These are phyloP conservation scores for Geosmithia putterillii DNA, from an alignment of 2,329 filamentous ascomycete genomes.

Conservation along the genomic window DNA sequence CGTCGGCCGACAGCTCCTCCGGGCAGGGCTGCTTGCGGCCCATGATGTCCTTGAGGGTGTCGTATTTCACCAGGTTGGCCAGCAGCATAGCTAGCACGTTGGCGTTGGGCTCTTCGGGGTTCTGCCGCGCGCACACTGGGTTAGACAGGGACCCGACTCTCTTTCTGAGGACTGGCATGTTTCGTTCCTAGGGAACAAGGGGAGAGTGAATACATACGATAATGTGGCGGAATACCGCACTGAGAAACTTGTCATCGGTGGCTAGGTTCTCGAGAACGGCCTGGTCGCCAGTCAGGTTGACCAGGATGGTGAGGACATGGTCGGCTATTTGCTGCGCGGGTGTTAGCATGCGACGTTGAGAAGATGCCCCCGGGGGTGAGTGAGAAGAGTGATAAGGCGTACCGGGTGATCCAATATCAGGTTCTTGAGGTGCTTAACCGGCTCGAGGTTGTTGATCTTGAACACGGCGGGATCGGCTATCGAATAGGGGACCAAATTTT, in stretches of 20 bases:
- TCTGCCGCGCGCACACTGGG: slow-evolving; percentile 26
- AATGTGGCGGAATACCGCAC: slow-evolving; percentile 59
- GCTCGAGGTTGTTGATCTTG: slow-evolving; percentile 66
- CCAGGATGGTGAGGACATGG: slow-evolving; percentile 79
- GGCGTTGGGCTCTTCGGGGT: slow-evolving; percentile 65
- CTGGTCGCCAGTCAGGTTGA: slow-evolving; percentile 70
- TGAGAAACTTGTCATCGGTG: slow-evolving; percentile 70
- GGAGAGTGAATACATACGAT: slow-evolving; percentile 44
- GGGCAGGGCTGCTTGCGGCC: slow-evolving; percentile 56
- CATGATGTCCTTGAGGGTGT: slow-evolving; percentile 57
- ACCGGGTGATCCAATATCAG: slow-evolving; percentile 75
- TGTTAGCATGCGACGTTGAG: neutral
- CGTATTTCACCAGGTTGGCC: slow-evolving; percentile 79
- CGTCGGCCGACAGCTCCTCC: slow-evolving; percentile 57
- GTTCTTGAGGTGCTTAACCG: slow-evolving; percentile 78
- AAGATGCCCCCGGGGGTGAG: neutral
- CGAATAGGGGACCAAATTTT: slow-evolving; percentile 78
- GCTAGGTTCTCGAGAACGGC: slow-evolving; percentile 64
- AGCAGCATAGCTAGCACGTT: slow-evolving; percentile 84
- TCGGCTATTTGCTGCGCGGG: slow-evolving; percentile 66
- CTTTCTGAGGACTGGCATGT: neutral
- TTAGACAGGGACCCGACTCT: neutral
- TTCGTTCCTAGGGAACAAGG: too few relatives aligned
- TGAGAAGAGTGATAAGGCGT: slow-evolving; percentile 16
- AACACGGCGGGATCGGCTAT: slow-evolving; percentile 65